Base-by-base conservation (phyloP, 352 stramenopile species). In the Globisporangium splendens region DNA sequence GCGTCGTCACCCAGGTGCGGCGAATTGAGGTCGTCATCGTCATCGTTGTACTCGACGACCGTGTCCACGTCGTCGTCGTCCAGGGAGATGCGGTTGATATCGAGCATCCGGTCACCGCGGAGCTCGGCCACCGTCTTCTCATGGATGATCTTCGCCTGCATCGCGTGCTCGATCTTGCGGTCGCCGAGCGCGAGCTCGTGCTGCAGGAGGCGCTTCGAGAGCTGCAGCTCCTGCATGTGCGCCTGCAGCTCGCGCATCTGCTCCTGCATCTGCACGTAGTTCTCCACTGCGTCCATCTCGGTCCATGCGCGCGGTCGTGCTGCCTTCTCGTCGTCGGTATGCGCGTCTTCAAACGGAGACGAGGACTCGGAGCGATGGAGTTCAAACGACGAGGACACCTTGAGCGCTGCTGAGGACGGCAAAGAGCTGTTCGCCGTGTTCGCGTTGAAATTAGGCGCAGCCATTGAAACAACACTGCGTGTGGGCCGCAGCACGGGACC, bases 241-340 rank as follows among this genome's bases (percentile, higher is more conserved):
- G 72, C 67, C 59, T 93, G 69, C 4, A 93, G 66, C 50, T 93
- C 83, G 18, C 73, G 77, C 39, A 85, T 77, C 54, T 91, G 80
- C 35, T 77, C 75, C 61, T 93, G 79, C 72, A 89, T 86, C 28
- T 75, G 70, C 6, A 65, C 61, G 33, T 79, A 76, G 28, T 79
- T 82, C 35, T 91, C 70, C 0, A 46, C 63, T n/a, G 64, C 69
- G 1, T 89, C 76, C 22, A 86, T 65, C 22, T 87, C 79, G 7
- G 81, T 91, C 69, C 80, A 86, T 0, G 81, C 81, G 46, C 81
- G 78, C 48, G 75, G 76, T 5, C 81, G 81, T 11, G 56, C 28
- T 14, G n/a, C 20, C 38, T 56, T 24, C 15, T 56, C 51, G 21
- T 56, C 51, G 38, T 56, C 51, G 38, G 39, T 43, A 56, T 58